Conservation (phyloP, 768 basidiomycete genomes). For the Tricholoma saponaceum region DNA sequence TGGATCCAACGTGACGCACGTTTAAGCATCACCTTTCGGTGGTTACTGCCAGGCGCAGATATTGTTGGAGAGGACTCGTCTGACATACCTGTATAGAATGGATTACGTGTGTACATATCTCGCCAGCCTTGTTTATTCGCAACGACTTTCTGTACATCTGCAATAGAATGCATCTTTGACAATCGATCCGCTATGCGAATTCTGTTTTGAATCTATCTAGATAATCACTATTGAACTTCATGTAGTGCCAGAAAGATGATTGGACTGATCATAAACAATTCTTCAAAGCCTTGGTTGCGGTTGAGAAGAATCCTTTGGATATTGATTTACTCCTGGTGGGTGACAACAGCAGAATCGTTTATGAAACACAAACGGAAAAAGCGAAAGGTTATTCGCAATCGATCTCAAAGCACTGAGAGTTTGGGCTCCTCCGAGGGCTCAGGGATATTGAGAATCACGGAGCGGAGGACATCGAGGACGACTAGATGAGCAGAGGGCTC, state of each 20-base stretch:
- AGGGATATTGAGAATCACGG: too few relatives aligned
- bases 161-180: too few relatives aligned
- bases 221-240: too few relatives aligned
- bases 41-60: constrained; percentile 83
- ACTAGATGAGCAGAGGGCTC: too few relatives aligned
- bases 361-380: background rate
- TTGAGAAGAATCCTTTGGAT: background rate
- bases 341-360: too few relatives aligned
- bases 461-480: too few relatives aligned
- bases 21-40: constrained; percentile 83
- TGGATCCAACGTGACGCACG: constrained; percentile 53
- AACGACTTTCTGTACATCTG: background rate
- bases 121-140: background rate
- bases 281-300: background rate
- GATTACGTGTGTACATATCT: background rate
- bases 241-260: background rate
- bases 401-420: background rate
- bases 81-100: constrained; percentile 1
- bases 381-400: background rate
- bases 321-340: background rate
- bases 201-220: too few relatives aligned
- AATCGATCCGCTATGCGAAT: background rate
- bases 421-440: background rate
- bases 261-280: background rate
- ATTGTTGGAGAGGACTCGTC: constrained; percentile 47